Percentiles rank a stretch among this genome's conserved stretches.
phyloP scores from a whole-genome alignment of 129 eudicot species.

The Artemisia tridentata region DNA sequence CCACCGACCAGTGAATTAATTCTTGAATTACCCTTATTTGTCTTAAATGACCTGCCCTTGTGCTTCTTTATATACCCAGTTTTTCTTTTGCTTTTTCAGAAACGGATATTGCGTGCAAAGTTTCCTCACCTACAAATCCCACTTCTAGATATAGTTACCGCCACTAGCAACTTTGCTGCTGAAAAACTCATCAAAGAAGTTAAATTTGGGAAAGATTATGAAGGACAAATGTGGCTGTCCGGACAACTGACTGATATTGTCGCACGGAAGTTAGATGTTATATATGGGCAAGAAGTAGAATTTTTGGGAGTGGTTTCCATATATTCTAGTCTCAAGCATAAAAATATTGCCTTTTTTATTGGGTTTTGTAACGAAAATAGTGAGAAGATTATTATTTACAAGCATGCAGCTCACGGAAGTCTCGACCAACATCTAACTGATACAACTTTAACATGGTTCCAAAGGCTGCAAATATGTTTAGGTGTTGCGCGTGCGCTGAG shows the following conservation, averaged over 20 bases:
- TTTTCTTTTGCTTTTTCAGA: too few relatives aligned
- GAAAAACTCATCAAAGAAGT: neutral
- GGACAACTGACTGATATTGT: neutral
- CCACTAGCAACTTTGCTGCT: neutral
- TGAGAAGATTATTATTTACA: neutral
- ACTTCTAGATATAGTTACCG: neutral
- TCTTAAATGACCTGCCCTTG: too few relatives aligned
- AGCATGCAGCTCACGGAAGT: neutral
- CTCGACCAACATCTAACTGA: neutral
- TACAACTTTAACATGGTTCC: neutral
- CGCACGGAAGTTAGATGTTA: neutral
- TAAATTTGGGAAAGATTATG: neutral
- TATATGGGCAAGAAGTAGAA: neutral
- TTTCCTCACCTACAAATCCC: neutral
- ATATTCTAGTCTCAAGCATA: neutral
- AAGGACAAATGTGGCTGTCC: neutral
- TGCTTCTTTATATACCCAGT: too few relatives aligned
- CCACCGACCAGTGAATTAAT: too few relatives aligned
- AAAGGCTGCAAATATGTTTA: conserved; percentile 5
- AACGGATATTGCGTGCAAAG: too few relatives aligned
- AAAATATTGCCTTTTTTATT: neutral
- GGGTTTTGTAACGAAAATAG: neutral
- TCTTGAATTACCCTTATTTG: too few relatives aligned
- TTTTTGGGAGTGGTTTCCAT: neutral
- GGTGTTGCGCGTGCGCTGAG: conserved; percentile 9